phyloP scores from a whole-genome alignment of 371 early-diverging fungal genomes.

The Gilbertella persicaria region DNA sequence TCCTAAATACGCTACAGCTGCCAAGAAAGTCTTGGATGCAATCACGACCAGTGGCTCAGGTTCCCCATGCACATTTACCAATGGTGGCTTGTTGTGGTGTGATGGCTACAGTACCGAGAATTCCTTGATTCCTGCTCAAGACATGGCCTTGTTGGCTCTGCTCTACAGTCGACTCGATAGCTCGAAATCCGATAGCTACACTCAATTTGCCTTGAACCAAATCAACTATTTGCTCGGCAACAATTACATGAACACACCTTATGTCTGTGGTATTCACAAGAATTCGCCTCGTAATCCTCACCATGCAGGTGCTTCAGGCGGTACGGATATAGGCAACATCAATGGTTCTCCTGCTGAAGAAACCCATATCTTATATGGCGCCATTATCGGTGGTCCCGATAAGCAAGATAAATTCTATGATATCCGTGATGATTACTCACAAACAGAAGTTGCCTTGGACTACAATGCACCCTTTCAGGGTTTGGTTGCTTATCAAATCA shows the following conservation, averaged over 20 bases:
- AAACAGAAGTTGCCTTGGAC: slow-evolving; percentile 64
- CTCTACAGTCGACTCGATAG: slow-evolving; percentile 35
- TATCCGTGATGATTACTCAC: slow-evolving; percentile 46
- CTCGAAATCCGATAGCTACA: slow-evolving; percentile 35
- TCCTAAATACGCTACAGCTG: slow-evolving; percentile 40
- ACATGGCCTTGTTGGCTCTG: slow-evolving; percentile 45
- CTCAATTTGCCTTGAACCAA: slow-evolving; percentile 49
- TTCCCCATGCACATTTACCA: slow-evolving; percentile 49
- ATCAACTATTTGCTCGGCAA: slow-evolving; percentile 60
- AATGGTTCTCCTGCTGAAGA: slow-evolving; percentile 41
- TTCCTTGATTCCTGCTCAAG: slow-evolving; percentile 51
- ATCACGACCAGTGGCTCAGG: slow-evolving; percentile 29
- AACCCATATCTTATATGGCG: slow-evolving; percentile 54
- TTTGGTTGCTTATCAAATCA: slow-evolving; percentile 61
- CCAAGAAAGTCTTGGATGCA: slow-evolving; percentile 35
- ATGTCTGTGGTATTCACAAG: slow-evolving; percentile 61
- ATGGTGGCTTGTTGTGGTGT: slow-evolving; percentile 60
- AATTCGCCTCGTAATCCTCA: slow-evolving; percentile 68
- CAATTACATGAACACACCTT: slow-evolving; percentile 61
- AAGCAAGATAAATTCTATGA: slow-evolving; percentile 57
- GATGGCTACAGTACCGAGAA: slow-evolving; percentile 49
- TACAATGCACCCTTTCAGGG: slow-evolving; percentile 69
- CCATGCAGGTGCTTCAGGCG: slow-evolving; percentile 65
- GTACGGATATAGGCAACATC: slow-evolving; percentile 47
- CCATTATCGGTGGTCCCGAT: slow-evolving; percentile 65